phyloP scores from a whole-genome alignment of 2,329 filamentous ascomycete species.

The Gnomoniopsis sp. region DNA sequence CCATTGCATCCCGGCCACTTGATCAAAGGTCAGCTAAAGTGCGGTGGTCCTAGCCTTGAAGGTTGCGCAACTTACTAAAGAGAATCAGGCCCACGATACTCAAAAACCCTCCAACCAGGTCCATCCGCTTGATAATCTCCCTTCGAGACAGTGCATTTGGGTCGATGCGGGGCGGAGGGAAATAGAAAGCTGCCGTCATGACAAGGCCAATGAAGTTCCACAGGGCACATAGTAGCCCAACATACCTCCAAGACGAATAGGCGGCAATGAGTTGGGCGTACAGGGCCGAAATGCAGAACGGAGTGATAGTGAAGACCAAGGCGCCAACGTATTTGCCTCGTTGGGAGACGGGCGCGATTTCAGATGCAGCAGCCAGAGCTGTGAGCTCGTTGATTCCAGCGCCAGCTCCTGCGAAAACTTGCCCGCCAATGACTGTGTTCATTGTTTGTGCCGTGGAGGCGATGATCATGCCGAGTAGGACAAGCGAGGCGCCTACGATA shows the following conservation, averaged over 20 bases:
- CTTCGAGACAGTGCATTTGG: constrained; percentile 33
- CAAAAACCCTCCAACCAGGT: constrained; percentile 49
- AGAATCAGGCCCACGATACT: constrained; percentile 46
- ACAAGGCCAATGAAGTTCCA: constrained; percentile 51
- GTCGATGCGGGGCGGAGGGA: constrained; percentile 46
- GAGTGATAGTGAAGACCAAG: constrained; percentile 59
- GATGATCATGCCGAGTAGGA: constrained; percentile 59
- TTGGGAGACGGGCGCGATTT: constrained; percentile 63
- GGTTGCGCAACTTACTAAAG: constrained; percentile 28
- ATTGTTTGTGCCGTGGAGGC: constrained; percentile 55
- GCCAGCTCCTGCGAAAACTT: constrained; percentile 57
- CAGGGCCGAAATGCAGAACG: constrained; percentile 60
- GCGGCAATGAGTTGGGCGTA: constrained; percentile 53
- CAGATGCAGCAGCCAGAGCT: constrained; percentile 63
- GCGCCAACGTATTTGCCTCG: constrained; percentile 60
- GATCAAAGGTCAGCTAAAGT: background rate
- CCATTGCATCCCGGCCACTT: constrained; percentile 42
- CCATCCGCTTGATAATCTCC: constrained; percentile 42
- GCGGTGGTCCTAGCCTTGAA: too few relatives aligned
- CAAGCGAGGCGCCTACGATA: constrained; percentile 47
- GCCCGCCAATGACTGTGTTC: constrained; percentile 59
- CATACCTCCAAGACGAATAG: constrained; percentile 50
- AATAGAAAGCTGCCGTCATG: constrained; percentile 49
- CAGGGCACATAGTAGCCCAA: constrained; percentile 48
- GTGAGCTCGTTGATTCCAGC: constrained; percentile 68